Conservation (phyloP, 2,329 filamentous ascomycete genomes). For the Ascochyta fabae region DNA sequence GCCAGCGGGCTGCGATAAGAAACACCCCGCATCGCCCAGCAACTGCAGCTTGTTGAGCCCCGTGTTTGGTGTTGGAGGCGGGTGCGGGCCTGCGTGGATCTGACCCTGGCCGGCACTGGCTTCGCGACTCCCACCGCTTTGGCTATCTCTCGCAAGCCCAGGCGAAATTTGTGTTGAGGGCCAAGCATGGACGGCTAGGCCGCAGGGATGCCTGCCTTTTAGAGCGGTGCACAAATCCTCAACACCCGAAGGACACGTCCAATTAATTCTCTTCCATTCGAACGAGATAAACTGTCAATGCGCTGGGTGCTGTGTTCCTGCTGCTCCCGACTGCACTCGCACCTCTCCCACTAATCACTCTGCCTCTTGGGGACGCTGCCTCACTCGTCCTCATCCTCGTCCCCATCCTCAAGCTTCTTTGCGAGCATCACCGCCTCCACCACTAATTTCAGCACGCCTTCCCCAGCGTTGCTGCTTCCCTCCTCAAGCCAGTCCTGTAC, state of each 20-base stretch:
- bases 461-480: conserved; percentile 23
- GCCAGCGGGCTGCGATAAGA: conserved; percentile 9
- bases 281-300: conserved; percentile 44
- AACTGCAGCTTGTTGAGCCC: conserved; percentile 17
- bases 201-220: conserved; percentile 43
- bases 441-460: conserved; percentile 16
- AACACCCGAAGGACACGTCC: conserved; percentile 32
- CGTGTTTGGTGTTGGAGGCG: conserved; percentile 5
- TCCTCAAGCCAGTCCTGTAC: conserved; percentile 24
- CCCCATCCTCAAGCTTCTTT: not conserved
- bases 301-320: conserved; percentile 35
- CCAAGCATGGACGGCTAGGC: conserved; percentile 33
- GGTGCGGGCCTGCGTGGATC: conserved; percentile 13
- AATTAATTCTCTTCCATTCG: conserved; percentile 26
- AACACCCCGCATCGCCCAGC: conserved; percentile 3
- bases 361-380: conserved; percentile 14
- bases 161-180: conserved; percentile 41
- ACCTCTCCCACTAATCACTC: conserved; percentile 20
- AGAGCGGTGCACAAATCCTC: conserved; percentile 41
- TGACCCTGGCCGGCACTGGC: conserved; percentile 17
- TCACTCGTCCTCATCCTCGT: conserved; percentile 23
- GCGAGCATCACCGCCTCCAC: conserved; percentile 10
- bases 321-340: conserved; percentile 24
- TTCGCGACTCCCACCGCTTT: conserved; percentile 28
- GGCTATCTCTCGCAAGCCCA: conserved; percentile 28